A percentile compares a stretch with the other conserved stretches of the same genome.
Conservation (phyloP, 176 grass and related monocot species). For the Oropetium thomaeum region DNA sequence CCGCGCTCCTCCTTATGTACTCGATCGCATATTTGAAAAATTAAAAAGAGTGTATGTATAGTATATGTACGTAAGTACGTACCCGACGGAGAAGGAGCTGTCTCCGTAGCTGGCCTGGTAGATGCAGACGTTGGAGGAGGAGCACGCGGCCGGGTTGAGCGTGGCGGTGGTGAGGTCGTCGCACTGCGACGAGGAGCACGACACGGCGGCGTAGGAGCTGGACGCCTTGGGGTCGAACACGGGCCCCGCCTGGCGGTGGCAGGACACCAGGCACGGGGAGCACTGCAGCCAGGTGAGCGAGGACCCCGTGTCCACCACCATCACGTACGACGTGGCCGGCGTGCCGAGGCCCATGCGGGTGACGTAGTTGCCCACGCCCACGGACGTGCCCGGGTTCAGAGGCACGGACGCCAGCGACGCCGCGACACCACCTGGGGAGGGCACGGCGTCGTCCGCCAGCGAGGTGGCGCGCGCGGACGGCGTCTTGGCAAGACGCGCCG, state of each 20-base stretch:
- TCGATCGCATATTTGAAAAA: no score
- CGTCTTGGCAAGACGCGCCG: slow-evolving; percentile 55
- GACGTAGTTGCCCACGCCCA: slow-evolving; percentile 75
- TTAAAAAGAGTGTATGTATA: not conserved
- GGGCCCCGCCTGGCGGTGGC: slow-evolving; percentile 56
- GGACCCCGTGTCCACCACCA: slow-evolving; percentile 83
- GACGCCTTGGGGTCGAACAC: slow-evolving; percentile 67
- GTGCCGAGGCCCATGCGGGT: slow-evolving; percentile 69
- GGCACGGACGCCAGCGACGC: slow-evolving; percentile 57
- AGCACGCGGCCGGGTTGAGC: slow-evolving; percentile 62
- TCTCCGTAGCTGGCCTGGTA: slow-evolving; percentile 88
- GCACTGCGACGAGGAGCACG: slow-evolving; percentile 62
- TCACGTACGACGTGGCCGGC: slow-evolving; percentile 46
- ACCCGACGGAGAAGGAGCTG: slow-evolving; percentile 77
- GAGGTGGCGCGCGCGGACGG: slow-evolving; percentile 37
- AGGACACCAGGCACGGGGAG: slow-evolving; percentile 61
- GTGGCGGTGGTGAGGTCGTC: slow-evolving; percentile 52
- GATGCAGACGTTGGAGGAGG: slow-evolving; percentile 59
- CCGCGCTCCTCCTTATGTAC: no score
- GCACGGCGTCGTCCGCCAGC: not conserved
- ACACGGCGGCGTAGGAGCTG: slow-evolving; percentile 55
- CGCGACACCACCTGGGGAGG: no score
- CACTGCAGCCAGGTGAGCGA: slow-evolving; percentile 83
- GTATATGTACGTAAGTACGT: not conserved
- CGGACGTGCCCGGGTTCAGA: slow-evolving; percentile 55